Percentiles rank a stretch among this genome's conserved stretches.
These are phyloP conservation scores for Exophiala sideris DNA, from an alignment of 2,329 filamentous ascomycete genomes.

Conservation along the genomic window DNA sequence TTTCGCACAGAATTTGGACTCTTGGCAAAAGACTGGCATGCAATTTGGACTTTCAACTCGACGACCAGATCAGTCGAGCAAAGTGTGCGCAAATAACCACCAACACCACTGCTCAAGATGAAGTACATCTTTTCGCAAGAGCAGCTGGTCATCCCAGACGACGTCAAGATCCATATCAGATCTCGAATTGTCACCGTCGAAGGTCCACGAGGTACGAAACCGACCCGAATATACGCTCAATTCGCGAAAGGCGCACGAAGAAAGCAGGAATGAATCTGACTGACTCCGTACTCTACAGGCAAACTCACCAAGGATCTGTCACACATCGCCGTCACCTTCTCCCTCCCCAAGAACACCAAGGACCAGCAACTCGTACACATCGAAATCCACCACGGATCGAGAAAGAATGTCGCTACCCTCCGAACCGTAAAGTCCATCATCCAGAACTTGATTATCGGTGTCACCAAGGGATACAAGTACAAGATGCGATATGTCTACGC, in stretches of 20 bases:
- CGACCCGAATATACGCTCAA: background rate
- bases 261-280: background rate
- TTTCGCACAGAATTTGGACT: too few relatives aligned
- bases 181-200: constrained; percentile 94
- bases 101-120: constrained; percentile 68
- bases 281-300: constrained; percentile 51
- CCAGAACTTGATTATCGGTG: constrained; percentile 97
- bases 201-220: constrained; percentile 76
- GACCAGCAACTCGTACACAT: constrained; percentile 68
- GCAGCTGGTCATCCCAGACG: constrained; percentile 90
- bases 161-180: constrained; percentile 98
- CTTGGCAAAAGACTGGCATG: background rate
- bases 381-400: constrained; percentile 95
- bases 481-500: constrained; percentile 99
- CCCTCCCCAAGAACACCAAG: constrained; percentile 66
- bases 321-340: constrained; percentile 96
- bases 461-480: constrained; percentile 99
- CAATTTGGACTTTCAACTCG: background rate
- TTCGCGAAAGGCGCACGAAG: background rate
- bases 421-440: constrained; percentile 97
- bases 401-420: constrained; percentile 97
- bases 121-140: constrained; percentile 99
- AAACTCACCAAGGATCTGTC: constrained; percentile 96
- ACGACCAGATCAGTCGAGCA: background rate
- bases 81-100: constrained; percentile 27